These are phyloP conservation scores for Rubia tinctorum DNA, from an alignment of 305 asterid genomes.

Conservation along the genomic window DNA sequence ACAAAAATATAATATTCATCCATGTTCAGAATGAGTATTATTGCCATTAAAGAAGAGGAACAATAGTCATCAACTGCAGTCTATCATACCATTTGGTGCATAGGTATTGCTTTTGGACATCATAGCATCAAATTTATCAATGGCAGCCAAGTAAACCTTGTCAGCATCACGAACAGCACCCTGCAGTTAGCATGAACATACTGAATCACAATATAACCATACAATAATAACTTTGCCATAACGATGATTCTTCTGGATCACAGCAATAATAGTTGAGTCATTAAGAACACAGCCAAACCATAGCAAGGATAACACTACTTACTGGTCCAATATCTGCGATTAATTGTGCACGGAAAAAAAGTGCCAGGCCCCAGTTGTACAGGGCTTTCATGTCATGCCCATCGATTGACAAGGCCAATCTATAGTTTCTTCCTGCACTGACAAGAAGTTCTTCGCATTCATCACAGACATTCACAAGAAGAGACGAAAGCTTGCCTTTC, in stretches of 20 bases:
- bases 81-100: constrained; percentile 72
- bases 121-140: constrained; percentile 91
- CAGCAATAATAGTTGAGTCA: constrained; percentile 9
- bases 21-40: neutral
- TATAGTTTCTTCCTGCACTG: constrained; percentile 80
- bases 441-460: constrained; percentile 83
- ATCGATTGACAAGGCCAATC: constrained; percentile 80
- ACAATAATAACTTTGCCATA: neutral
- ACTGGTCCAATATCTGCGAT: constrained; percentile 94
- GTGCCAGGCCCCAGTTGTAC: constrained; percentile 95
- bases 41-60: neutral
- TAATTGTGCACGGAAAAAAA: constrained; percentile 81
- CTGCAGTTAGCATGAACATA: constrained; percentile 35
- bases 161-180: constrained; percentile 83
- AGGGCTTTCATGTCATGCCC: constrained; percentile 81
- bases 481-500: constrained; percentile 43
- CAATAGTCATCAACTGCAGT: constrained; percentile 11
- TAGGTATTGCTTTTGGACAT: constrained; percentile 69
- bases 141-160: constrained; percentile 87
- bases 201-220: constrained; percentile 12
- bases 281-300: constrained; percentile 6
- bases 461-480: constrained; percentile 65
- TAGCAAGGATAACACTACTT: constrained; percentile 26
- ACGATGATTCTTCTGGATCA: constrained; percentile 7
- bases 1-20: neutral